A percentile compares a stretch with the other conserved stretches of the same genome.
Conservation (phyloP, 257 asterid genomes). For the Solanum sitiens region DNA sequence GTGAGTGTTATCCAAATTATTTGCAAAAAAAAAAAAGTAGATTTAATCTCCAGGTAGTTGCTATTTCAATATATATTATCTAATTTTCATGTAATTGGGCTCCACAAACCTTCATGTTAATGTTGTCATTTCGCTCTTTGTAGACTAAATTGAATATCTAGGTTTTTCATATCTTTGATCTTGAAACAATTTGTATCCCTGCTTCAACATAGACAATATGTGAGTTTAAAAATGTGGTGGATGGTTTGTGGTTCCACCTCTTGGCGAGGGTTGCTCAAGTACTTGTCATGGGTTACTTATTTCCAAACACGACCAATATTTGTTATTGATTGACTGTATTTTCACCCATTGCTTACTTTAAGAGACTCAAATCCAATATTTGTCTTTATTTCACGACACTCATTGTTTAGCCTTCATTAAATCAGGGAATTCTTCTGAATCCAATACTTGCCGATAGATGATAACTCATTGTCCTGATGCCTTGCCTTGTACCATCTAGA, state of each 20-base stretch:
- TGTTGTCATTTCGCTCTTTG: too few species aligned
- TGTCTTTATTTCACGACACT: background rate
- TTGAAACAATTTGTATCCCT: background rate
- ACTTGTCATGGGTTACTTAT: too few species aligned
- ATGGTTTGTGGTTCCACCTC: background rate
- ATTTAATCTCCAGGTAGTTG: too few species aligned
- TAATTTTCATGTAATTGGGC: background rate
- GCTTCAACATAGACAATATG: background rate
- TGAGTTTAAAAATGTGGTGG: background rate
- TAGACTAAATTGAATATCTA: background rate
- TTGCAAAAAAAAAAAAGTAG: background rate
- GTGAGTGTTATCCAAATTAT: background rate
- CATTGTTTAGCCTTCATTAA: too few species aligned
- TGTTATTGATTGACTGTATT: too few species aligned
- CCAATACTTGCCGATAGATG: background rate
- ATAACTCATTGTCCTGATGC: background rate
- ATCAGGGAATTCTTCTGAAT: background rate
- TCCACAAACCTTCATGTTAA: background rate
- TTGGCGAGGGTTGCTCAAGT: background rate
- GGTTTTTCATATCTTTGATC: background rate
- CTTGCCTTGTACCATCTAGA: background rate
- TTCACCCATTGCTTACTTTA: too few species aligned
- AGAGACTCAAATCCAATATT: background rate
- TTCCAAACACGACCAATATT: too few species aligned
- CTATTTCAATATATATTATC: too few species aligned